Evolutionary conservation across 192 early-diverging fungal genomes (phyloP).

Genomic region (Coemansia sp.): DNA sequence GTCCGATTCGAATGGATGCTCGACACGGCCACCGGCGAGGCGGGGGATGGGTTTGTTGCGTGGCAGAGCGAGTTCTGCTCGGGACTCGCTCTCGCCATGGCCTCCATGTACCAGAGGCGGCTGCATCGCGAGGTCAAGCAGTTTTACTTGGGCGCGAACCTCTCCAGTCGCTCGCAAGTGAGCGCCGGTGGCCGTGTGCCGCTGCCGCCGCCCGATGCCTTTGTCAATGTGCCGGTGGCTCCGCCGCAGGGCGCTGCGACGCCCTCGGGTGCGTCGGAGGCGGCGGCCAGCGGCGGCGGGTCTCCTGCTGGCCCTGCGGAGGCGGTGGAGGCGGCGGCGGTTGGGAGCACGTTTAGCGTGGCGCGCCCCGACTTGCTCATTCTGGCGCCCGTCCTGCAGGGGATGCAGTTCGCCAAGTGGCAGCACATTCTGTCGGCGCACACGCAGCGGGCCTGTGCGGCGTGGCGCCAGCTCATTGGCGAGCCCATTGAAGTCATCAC

Average conservation of each 20-base stretch:
- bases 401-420: conserved; percentile 45
- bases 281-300: conserved; percentile 1
- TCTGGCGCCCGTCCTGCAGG: conserved; percentile 42
- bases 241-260: not conserved
- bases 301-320: not conserved
- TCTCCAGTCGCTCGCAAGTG: not conserved
- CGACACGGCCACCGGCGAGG: not conserved
- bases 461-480: conserved; percentile 45
- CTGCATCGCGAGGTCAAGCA: conserved; percentile 24
- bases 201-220: conserved; percentile 18
- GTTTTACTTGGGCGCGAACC: conserved; percentile 17
- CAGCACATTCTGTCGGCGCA: conserved; percentile 33
- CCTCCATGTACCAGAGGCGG: conserved; percentile 30
- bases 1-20: conserved; percentile 44
- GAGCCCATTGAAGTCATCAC: conserved; percentile 48
- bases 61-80: conserved; percentile 40
- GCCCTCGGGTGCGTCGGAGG: not conserved
- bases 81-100: conserved; percentile 30
- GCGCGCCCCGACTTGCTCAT: conserved; percentile 27
- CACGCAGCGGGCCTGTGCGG: conserved; percentile 29
- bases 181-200: not conserved
- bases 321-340: not conserved
- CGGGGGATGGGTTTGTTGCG: conserved; percentile 10
- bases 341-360: conserved; percentile 6
- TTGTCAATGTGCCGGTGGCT: conserved; percentile 1